A percentile compares a stretch with the other conserved stretches of the same genome.
Evolutionary conservation across 1,139 yeast species (phyloP).

Genomic region (Hanseniaspora sp.): DNA sequence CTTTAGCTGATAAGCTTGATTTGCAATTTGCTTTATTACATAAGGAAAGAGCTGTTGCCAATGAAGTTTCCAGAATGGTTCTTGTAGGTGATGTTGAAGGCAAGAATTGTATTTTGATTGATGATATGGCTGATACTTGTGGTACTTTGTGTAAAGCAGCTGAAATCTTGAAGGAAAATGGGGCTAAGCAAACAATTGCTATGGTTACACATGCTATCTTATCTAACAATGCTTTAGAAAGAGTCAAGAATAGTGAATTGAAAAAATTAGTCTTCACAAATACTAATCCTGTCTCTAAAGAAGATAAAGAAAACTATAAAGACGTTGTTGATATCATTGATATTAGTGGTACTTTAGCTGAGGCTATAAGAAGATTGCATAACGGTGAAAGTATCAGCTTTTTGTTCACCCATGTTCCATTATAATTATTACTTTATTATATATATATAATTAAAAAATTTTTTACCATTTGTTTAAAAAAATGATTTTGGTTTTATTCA

Average conservation of each 20-base stretch:
- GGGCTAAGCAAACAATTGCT: constrained; percentile 63
- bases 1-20: constrained; percentile 65
- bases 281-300: constrained; percentile 53
- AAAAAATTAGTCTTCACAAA: constrained; percentile 62
- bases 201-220: constrained; percentile 74
- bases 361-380: constrained; percentile 69
- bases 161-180: constrained; percentile 42
- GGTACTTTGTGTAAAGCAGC: constrained; percentile 73
- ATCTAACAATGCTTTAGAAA: constrained; percentile 58
- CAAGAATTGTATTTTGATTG: constrained; percentile 60
- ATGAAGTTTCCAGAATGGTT: constrained; percentile 71
- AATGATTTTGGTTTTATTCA: no score
- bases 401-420: constrained; percentile 38
- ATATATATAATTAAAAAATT: neutral
- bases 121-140: constrained; percentile 80
- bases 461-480: no score
- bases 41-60: constrained; percentile 70
- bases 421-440: neutral
- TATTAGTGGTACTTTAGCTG: constrained; percentile 60
- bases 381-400: constrained; percentile 76
- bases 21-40: constrained; percentile 70
- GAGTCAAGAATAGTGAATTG: constrained; percentile 48
- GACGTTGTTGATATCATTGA: constrained; percentile 46
- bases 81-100: constrained; percentile 64
- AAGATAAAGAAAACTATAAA: constrained; percentile 40